Percentiles rank a stretch among this genome's conserved stretches.
Evolutionary conservation across 306 rosid species (phyloP).

Genomic region (Vigna mungo): DNA sequence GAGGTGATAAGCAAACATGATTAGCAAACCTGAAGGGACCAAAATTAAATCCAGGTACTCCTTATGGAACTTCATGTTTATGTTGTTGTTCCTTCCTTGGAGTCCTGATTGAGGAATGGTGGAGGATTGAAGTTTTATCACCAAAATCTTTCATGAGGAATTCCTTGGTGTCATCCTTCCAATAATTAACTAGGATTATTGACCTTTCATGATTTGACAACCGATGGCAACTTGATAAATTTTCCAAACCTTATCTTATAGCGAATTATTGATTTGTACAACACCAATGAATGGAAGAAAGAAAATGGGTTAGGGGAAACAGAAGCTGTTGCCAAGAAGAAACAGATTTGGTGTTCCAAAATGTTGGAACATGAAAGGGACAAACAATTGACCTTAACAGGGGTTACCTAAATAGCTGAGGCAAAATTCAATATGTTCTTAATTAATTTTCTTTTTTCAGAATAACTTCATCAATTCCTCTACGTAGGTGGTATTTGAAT

Average conservation of each 20-base stretch:
- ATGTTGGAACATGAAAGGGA: not conserved
- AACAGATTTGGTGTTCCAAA: slow-evolving; percentile 8
- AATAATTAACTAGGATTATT: slow-evolving; percentile 1
- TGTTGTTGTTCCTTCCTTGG: not conserved
- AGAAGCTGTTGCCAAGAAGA: slow-evolving; percentile 2
- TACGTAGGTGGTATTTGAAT: no score
- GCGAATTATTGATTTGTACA: slow-evolving; percentile 6
- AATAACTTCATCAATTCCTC: no score
- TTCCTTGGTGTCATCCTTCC: slow-evolving; percentile 30
- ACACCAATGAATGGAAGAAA: not conserved
- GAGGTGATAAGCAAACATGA: slow-evolving; percentile 76
- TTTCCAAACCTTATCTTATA: slow-evolving; percentile 15
- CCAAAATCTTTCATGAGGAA: slow-evolving; percentile 13
- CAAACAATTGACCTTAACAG: not conserved
- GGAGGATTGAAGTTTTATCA: slow-evolving; percentile 23
- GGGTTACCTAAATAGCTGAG: not conserved
- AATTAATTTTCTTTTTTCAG: not conserved
- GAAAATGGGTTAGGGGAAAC: not conserved
- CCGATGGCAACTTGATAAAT: slow-evolving; percentile 18
- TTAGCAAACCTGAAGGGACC: slow-evolving; percentile 72
- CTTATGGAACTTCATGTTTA: slow-evolving; percentile 60
- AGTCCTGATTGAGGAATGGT: slow-evolving; percentile 1
- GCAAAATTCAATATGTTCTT: not conserved
- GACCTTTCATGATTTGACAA: slow-evolving; percentile 21
- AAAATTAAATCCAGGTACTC: slow-evolving; percentile 71